Evolutionary conservation across 2,329 filamentous ascomycete genomes (phyloP), one percentile per base, ranked within the genome.

Genomic region (Colletotrichum limetticola): DNA sequence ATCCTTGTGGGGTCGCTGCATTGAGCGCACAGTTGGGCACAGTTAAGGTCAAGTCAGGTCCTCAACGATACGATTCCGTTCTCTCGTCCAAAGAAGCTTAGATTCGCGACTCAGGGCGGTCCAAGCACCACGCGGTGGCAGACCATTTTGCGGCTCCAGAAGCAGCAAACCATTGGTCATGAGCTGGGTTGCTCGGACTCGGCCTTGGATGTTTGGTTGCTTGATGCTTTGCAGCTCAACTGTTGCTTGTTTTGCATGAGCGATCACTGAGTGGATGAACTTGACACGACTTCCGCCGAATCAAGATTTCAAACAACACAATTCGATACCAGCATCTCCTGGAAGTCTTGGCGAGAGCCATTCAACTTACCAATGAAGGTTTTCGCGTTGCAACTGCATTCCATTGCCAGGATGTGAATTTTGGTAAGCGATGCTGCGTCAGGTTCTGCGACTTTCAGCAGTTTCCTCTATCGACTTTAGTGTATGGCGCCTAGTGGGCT

Each of bases 261-360:
- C 66, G 56, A 57, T 19, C 24, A 66, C 22, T 57, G 67, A 61
- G 71, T 71, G 66, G 71, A 73, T 61, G 71, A 73, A 73, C 71
- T 71, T 73, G 71, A 73, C 71, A 73, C 61, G 63, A 58, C 37
- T 70, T 57, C 42, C 71, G 56, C 49, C 67, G n/a, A 66, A 73
- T 62, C 66, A 71, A 70, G 57, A 68, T 22, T 24, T 46, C 71
- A 71, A 71, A 71, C 66, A 60, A 49, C 30, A 66, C 37, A n/a
- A 19, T 30, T 60, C 32, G 46, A 66, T 30, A 35, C 67, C 49
- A 70, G 56, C 66, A 57, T 61, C 32, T 46, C 59, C 55, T 35
- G 55, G 66, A 28, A 56, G 60, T 46, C 22, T 42, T 59, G 71
- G 61, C 60, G 56, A 30, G 57, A 66, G 66, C 35, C 57, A 35